Percentiles rank a stretch among this genome's conserved stretches.
These are phyloP conservation scores for Penicillium dipodomyicola DNA, from an alignment of 495 filamentous ascomycete species.

Conservation along the genomic window DNA sequence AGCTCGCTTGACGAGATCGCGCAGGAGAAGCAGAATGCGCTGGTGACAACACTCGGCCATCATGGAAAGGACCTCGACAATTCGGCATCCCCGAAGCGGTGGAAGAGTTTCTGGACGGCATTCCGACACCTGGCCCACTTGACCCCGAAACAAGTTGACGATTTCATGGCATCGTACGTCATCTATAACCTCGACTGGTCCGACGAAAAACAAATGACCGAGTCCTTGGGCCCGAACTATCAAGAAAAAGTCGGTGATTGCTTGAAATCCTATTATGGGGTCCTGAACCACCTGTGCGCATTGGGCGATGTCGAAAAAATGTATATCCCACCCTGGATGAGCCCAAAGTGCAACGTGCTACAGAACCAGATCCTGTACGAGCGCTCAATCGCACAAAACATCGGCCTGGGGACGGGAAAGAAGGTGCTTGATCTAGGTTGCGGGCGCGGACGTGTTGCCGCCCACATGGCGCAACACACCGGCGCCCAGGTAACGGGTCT, in stretches of 20 bases:
- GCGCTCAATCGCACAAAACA: conserved; percentile 52
- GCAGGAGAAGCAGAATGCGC: conserved; percentile 38
- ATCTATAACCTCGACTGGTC: conserved; percentile 67
- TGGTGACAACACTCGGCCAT: conserved; percentile 21
- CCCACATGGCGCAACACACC: conserved; percentile 56
- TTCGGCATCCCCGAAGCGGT: conserved; percentile 52
- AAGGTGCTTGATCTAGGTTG: conserved; percentile 59
- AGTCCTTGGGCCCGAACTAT: conserved; percentile 56
- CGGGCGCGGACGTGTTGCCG: conserved; percentile 59
- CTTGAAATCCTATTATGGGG: conserved; percentile 59
- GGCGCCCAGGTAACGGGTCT: conserved; percentile 58
- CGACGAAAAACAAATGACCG: conserved; percentile 56
- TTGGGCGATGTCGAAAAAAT: conserved; percentile 68
- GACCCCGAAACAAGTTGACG: conserved; percentile 57
- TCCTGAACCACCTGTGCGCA: conserved; percentile 63
- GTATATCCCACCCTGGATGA: conserved; percentile 65
- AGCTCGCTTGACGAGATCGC: conserved; percentile 43
- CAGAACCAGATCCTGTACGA: conserved; percentile 60
- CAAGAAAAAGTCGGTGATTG: conserved; percentile 59
- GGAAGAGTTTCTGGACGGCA: conserved; percentile 53
- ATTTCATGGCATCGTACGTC: conserved; percentile 65
- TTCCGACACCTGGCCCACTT: conserved; percentile 58
- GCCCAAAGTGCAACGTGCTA: conserved; percentile 50
- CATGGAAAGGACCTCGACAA: conserved; percentile 39
- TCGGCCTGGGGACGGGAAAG: conserved; percentile 51